Evolutionary conservation across 495 filamentous ascomycete genomes (phyloP), one percentile per base, ranked within the genome.

Genomic region (Tricharina praecox): DNA sequence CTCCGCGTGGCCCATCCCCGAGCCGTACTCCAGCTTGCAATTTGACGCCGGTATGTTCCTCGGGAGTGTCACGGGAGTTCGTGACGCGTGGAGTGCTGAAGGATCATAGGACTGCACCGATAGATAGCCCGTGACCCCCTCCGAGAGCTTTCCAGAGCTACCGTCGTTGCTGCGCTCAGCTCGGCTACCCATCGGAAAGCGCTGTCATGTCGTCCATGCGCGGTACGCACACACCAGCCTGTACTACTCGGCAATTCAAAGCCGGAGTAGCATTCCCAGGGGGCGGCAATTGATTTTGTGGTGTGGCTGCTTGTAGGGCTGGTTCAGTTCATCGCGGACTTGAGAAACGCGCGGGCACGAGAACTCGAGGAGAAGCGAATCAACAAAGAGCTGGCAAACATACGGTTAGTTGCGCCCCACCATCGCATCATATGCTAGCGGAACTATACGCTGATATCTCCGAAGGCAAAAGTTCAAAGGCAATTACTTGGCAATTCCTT

Each of bases 351-450:
- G 23, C 70, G 92, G 59, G 92, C 92, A 18, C 75, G 92, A 33
- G 92, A 99, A 61, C 66, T 99, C 50, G 92, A 99, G 63, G 92
- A 99, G 68, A 99, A 99, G 68, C 72, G 92, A 54, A 95, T 99
- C 63, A 99, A 99, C 63, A 99, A 99, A 66, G 92, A 99, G 68
- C 69, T 96, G 60, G 92, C 92, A 59, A 99, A 99, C 58, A 96
- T 99, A 64, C 77, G 90, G 70, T 78, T 39, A 7, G 70, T 65
- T 41, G 38, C 20, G 35, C 19, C 48, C 48, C 16, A 24, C 32
- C 1, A 30, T 36, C 21, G 23, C 24, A 24, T 20, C 25, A n/a
- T n/a, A n/a, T 28, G 37, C 48, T 53, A n/a, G n/a, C 37, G 25
- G 23, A 28, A 24, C 21, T 24, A n/a, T n/a, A n/a, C 32, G 37